A percentile compares a stretch with the other conserved stretches of the same genome.
Evolutionary conservation across 495 filamentous ascomycete genomes (phyloP).

Genomic region (Beverwykella pulmonaria): DNA sequence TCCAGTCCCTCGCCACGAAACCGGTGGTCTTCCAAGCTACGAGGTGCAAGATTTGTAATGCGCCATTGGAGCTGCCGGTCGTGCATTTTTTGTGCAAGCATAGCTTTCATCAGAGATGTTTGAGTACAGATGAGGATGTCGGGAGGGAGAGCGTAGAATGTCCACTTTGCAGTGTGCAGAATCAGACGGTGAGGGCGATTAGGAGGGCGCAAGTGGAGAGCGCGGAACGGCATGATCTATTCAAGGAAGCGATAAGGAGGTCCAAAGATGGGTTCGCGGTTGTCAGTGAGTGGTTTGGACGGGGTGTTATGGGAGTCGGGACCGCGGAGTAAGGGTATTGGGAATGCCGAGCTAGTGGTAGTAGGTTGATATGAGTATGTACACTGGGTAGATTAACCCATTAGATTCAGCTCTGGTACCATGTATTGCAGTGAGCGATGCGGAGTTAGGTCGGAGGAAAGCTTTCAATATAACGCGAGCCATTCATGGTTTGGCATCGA

Average conservation of each 20-base stretch:
- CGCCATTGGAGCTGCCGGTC: slow-evolving; percentile 75
- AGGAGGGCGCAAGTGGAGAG: slow-evolving; percentile 84
- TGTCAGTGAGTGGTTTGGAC: slow-evolving; percentile 90
- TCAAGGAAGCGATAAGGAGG: slow-evolving; percentile 75
- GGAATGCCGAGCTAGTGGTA: background rate
- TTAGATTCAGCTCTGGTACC: background rate
- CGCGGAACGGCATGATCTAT: slow-evolving; percentile 86
- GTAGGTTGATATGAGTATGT: background rate
- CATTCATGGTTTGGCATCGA: no score
- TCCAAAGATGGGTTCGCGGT: slow-evolving; percentile 84
- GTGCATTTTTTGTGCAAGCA: slow-evolving; percentile 98
- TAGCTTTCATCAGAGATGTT: slow-evolving; percentile 87
- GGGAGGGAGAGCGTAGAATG: slow-evolving; percentile 74
- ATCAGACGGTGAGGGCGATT: slow-evolving; percentile 84
- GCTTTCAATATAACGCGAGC: no score
- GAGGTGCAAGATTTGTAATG: slow-evolving; percentile 77
- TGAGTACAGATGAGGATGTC: slow-evolving; percentile 53
- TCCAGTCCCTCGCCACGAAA: slow-evolving; percentile 72
- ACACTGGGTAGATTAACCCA: background rate
- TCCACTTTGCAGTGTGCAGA: slow-evolving; percentile 76
- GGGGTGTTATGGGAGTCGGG: slow-evolving; percentile 75
- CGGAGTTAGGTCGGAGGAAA: no score
- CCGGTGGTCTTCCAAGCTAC: slow-evolving; percentile 88
- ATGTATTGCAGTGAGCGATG: no score
- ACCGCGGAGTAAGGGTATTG: slow-evolving; percentile 17